Evolutionary conservation across 768 basidiomycete genomes (phyloP).

Genomic region (Termitomyces sp.): DNA sequence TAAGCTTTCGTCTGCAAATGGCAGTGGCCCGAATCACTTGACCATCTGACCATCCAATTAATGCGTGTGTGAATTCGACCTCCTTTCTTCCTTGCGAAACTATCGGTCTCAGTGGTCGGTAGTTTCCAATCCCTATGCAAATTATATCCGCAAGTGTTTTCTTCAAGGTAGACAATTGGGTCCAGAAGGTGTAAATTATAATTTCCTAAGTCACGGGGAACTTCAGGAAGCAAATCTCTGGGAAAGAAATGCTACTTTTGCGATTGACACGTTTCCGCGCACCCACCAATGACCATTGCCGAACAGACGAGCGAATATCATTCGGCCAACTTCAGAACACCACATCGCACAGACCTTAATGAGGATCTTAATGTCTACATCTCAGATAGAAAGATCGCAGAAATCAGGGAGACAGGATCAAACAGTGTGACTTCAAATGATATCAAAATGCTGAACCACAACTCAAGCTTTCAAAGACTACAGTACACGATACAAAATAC

Average conservation of each 20-base stretch:
- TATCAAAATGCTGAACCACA: no score
- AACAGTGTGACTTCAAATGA: no score
- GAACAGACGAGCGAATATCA: no score
- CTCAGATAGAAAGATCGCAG: not conserved
- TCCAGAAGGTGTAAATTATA: no score
- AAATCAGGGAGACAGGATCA: not conserved
- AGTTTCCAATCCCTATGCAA: not conserved
- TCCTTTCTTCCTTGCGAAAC: not conserved
- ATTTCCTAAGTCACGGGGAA: no score
- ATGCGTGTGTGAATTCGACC: not conserved
- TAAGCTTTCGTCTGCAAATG: not conserved
- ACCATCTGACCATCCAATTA: not conserved
- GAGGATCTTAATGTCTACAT: not conserved
- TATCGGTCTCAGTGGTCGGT: not conserved
- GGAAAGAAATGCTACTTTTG: no score
- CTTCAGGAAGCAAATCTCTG: no score
- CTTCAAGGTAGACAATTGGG: no score
- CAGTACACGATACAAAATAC: not conserved
- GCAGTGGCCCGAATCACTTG: not conserved
- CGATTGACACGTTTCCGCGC: no score
- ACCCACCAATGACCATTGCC: no score
- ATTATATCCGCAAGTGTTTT: not conserved
- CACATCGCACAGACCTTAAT: not conserved
- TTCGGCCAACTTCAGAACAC: not conserved
- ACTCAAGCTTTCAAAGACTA: not conserved